Evolutionary conservation across 169 alveolate genomes (phyloP).

Genomic region (Cryptosporidium bovis): DNA sequence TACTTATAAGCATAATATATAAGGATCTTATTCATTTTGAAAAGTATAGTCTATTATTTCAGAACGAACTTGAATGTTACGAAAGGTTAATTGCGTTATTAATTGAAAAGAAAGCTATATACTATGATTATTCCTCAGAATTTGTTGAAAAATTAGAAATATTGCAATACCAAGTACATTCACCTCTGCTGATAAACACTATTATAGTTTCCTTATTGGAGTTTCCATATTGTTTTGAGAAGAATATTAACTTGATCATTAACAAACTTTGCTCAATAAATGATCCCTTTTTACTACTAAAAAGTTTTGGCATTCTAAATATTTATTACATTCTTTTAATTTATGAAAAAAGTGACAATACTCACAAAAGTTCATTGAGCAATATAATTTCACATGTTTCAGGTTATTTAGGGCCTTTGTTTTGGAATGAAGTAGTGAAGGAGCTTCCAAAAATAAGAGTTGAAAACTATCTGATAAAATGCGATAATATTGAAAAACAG

Average conservation of each 20-base stretch:
- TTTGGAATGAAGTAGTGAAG: slow-evolving; percentile 17
- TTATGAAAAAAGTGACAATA: not conserved
- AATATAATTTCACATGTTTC: slow-evolving; percentile 7
- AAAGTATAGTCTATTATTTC: not conserved
- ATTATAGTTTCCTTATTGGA: slow-evolving; percentile 9
- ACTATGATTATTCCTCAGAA: not conserved
- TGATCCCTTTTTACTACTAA: not conserved
- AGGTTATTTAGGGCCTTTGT: not conserved
- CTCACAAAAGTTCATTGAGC: not conserved
- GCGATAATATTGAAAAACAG: not conserved
- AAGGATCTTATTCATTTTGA: slow-evolving; percentile 14
- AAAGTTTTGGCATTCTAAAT: slow-evolving; percentile 23
- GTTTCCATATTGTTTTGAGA: not conserved
- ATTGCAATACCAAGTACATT: not conserved
- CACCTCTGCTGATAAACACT: slow-evolving; percentile 15
- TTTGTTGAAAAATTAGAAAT: not conserved
- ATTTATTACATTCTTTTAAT: slow-evolving; percentile 22
- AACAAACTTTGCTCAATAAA: not conserved
- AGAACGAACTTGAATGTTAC: slow-evolving; percentile 22
- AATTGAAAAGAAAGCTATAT: slow-evolving; percentile 1
- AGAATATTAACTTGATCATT: not conserved
- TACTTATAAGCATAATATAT: slow-evolving; percentile 10
- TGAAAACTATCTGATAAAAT: not conserved
- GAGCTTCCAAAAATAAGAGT: not conserved
- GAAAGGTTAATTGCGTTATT: slow-evolving; percentile 21